phyloP scores from a whole-genome alignment of 139 green algal species.

The Chlorella sp. region DNA sequence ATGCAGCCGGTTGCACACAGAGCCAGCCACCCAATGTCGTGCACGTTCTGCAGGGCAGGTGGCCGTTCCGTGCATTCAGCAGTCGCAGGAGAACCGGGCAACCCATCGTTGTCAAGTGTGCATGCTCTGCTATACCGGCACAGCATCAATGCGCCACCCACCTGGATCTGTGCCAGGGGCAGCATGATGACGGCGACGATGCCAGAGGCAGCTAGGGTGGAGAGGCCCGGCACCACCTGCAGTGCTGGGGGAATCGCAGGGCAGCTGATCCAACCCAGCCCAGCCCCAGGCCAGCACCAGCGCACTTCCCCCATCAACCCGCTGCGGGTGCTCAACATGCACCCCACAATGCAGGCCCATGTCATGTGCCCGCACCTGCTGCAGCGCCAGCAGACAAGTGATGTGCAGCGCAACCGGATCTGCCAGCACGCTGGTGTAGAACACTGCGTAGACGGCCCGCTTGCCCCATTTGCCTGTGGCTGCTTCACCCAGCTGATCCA shows the following conservation, averaged over 20 bases:
- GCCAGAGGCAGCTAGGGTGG: constrained; percentile 10
- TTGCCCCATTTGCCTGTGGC: constrained; percentile 41
- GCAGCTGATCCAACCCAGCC: too few relatives aligned
- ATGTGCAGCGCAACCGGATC: constrained; percentile 28
- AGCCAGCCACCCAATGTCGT: constrained; percentile 46
- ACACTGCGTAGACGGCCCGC: constrained; percentile 42
- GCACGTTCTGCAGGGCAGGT: constrained; percentile 20
- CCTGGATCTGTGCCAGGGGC: constrained; percentile 48
- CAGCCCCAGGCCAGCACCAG: too few relatives aligned
- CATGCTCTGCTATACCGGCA: too few relatives aligned
- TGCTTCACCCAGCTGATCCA: constrained; percentile 53
- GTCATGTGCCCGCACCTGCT: constrained; percentile 41
- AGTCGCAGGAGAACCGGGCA: too few relatives aligned
- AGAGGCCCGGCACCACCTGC: constrained; percentile 38
- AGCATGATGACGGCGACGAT: constrained; percentile 55
- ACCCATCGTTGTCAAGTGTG: too few relatives aligned
- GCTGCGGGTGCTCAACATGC: too few relatives aligned
- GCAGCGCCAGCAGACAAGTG: constrained; percentile 53
- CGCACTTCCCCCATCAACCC: too few relatives aligned
- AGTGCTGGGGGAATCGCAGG: too few relatives aligned
- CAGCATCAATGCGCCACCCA: neutral
- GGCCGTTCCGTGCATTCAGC: too few relatives aligned
- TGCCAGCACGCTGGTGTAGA: constrained; percentile 48
- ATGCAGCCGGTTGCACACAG: constrained; percentile 53
- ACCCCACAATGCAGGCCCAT: too few relatives aligned